Evolutionary conservation across 495 filamentous ascomycete species (phyloP).

Genomic region (Trichoderma gamsii): DNA sequence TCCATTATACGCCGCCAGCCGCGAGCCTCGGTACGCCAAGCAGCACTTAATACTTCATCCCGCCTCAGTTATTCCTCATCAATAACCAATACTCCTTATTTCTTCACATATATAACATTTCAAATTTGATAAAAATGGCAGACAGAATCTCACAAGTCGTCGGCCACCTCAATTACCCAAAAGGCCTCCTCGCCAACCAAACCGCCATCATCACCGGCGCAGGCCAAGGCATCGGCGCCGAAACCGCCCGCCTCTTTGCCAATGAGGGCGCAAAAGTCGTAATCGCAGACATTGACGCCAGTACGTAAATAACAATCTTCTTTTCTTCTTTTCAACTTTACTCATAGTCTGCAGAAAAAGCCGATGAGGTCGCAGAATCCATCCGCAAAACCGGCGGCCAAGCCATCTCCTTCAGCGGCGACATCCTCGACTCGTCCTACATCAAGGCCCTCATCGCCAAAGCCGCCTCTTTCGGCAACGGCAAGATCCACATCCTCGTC

Average conservation of each 20-base stretch:
- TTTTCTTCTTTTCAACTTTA: not conserved
- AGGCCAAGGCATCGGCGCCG: slow-evolving; percentile 86
- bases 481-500: slow-evolving; percentile 82
- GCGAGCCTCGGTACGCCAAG: too few species aligned
- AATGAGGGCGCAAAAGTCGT: slow-evolving; percentile 82
- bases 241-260: slow-evolving; percentile 72
- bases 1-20: too few species aligned
- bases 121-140: slow-evolving; percentile 29
- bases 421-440: slow-evolving; percentile 62
- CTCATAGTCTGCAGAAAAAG: slow-evolving; percentile 47
- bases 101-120: not conserved
- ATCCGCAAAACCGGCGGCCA: slow-evolving; percentile 62
- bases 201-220: slow-evolving; percentile 83
- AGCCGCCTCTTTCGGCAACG: slow-evolving; percentile 70
- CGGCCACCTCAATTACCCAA: slow-evolving; percentile 71
- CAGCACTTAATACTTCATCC: too few species aligned
- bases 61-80: too few species aligned
- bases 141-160: slow-evolving; percentile 62
- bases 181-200: slow-evolving; percentile 69
- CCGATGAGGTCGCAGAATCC: slow-evolving; percentile 50
- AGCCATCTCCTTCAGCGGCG: slow-evolving; percentile 65
- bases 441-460: slow-evolving; percentile 63
- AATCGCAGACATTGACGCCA: slow-evolving; percentile 70
- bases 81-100: too few species aligned
- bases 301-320: slow-evolving; percentile 32